phyloP scores from a whole-genome alignment of 1,284 basidiomycete genomes.

The Cronartium quercuum region DNA sequence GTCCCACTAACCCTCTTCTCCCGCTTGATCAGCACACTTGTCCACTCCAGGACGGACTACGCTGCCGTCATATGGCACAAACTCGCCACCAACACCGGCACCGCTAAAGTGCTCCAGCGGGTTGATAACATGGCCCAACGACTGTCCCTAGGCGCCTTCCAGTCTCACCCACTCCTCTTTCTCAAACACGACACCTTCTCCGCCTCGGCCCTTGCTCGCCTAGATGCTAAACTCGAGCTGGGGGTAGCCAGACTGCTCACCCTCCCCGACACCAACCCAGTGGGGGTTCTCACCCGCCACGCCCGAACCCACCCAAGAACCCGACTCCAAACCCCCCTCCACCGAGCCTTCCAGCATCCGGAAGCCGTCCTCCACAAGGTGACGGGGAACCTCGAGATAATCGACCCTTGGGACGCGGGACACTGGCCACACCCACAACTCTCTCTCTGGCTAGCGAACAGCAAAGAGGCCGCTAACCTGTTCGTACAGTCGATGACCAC shows the following conservation, averaged over 20 bases:
- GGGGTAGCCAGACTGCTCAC: neutral
- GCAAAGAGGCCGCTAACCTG: neutral
- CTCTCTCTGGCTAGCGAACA: neutral
- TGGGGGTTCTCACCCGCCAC: neutral
- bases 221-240: neutral
- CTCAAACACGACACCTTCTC: neutral
- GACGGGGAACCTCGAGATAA: too few relatives aligned
- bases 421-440: neutral
- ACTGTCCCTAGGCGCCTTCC: neutral
- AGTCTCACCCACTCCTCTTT: neutral
- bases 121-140: neutral
- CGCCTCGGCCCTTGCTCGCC: neutral
- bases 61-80: neutral
- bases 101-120: neutral
- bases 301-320: neutral
- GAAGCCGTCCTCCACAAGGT: neutral
- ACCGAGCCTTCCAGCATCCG: neutral
- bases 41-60: neutral
- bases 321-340: neutral
- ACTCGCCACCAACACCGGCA: neutral
- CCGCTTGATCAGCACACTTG: neutral
- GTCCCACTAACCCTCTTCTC: neutral
- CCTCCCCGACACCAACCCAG: neutral
- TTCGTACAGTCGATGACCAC: too few relatives aligned
- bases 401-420: too few relatives aligned